Conservation (phyloP, 2,329 filamentous ascomycete species). For the Alternaria gansuensis region DNA sequence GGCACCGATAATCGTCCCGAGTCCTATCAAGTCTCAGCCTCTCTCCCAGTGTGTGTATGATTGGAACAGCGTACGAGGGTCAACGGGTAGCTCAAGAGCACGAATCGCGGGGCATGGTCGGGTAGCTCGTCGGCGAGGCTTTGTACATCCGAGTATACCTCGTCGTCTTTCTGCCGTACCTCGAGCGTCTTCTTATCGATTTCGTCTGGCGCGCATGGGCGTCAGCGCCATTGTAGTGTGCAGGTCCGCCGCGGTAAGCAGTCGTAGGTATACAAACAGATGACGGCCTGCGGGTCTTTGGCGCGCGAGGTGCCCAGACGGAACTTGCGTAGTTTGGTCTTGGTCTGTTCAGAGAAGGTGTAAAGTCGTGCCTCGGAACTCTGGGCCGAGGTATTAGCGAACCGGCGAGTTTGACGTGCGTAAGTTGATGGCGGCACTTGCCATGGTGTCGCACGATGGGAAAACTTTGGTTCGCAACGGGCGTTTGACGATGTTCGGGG, state of each 20-base stretch:
- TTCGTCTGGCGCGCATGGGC: conserved; percentile 67
- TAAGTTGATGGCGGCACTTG: conserved; percentile 20
- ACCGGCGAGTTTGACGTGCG: neutral
- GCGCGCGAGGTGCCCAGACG: conserved; percentile 87
- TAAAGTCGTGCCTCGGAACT: conserved; percentile 88
- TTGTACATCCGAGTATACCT: conserved; percentile 82
- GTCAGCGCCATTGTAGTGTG: conserved; percentile 38
- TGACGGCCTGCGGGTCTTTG: conserved; percentile 86
- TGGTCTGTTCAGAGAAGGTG: conserved; percentile 90
- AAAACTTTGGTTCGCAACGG: conserved; percentile 11
- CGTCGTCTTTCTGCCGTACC: conserved; percentile 83
- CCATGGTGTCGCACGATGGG: conserved; percentile 27
- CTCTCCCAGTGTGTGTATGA: conserved; percentile 15
- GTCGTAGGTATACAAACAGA: conserved; percentile 71
- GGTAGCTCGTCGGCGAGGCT: conserved; percentile 89
- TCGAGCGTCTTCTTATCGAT: conserved; percentile 92
- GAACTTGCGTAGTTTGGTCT: conserved; percentile 91
- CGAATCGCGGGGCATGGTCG: conserved; percentile 87
- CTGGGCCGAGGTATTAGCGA: conserved; percentile 38
- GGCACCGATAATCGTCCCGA: conserved; percentile 87
- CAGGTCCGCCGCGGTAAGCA: conserved; percentile 8
- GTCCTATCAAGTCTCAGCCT: conserved; percentile 60
- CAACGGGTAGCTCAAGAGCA: conserved; percentile 89
- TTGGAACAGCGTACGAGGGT: conserved; percentile 70
- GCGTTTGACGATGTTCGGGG: conserved; percentile 16